Base-by-base conservation (phyloP, 345 rosid genomes). In the Punica granatum region DNA sequence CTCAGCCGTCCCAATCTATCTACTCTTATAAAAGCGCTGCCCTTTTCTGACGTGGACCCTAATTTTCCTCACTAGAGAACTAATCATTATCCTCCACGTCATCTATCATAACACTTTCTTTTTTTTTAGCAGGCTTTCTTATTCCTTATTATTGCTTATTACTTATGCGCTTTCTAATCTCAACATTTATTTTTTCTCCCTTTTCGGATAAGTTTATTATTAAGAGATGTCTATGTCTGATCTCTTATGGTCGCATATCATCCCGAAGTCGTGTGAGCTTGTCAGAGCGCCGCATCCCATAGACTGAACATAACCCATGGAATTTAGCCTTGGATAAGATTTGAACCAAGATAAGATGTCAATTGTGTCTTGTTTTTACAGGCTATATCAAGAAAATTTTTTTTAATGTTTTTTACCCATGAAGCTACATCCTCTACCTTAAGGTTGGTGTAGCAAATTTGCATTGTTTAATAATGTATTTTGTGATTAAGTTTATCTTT, bases 41-140 rank as follows among this genome's bases (percentile, higher is more conserved):
- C 8, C 15, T 58, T 73, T 62, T 43, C 72, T 48, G 68, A 80
- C 72, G 72, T 74, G 83, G 76, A 65, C 2, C 11, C 31, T n/a
- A 4, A 18, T n/a, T 13, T 64, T 70, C 73, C 32, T 1, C 8
- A 12, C 42, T 30, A 6, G 13, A 25, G 4, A 51, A 1, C 71
- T 72, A 67, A 28, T 69, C 0, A 23, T 16, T 33, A 30, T 46
- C 70, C n/a, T 67, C 75, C 80, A 70, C 71, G 9, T 74, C 64
- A 65, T 5, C 4, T 30, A 0, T n/a, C 30, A 1, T 7, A 0
- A 14, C 31, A 1, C 11, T 28, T 35, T n/a, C 4, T 21, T n/a
- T n/a, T n/a, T n/a, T n/a, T n/a, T n/a, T n/a, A n/a, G n/a, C n/a
- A n/a, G n/a, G n/a, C n/a, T n/a, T n/a, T n/a, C n/a, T n/a, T n/a